Evolutionary conservation across 768 basidiomycete genomes (phyloP), one percentile per base, ranked within the genome.

Genomic region (Xanthoconium purpureum): DNA sequence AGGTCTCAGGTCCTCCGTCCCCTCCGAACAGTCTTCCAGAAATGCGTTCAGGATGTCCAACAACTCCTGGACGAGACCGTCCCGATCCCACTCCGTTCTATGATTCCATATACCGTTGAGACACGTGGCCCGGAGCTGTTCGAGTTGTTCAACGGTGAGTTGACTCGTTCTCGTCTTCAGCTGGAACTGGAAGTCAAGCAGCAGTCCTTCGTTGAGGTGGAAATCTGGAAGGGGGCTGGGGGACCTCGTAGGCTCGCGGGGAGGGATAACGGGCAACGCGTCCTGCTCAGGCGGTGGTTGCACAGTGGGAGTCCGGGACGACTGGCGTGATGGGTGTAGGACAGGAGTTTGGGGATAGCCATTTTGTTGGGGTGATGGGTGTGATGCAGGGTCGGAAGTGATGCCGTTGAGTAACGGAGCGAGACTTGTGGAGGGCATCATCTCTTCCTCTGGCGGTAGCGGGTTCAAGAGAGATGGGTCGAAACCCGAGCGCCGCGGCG

Each of bases 41-140:
- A 89, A 95, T 54, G 81, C 80, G 17, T 73, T 72, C 20, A 91
- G 78, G n/a, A 81, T 70, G 10, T 73, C 75, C 52, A 78, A 60
- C 50, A 94, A 70, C 60, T 89, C 84, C 30, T 68, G 67, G 3
- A 96, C 68, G 49, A 95, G 75, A 7, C 66, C 71, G 62, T 83
- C 80, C 45, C 95, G 79, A 66, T 97, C 82, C 97, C 97, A 99
- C 35, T 89, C 88, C 13, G 77, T 74, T 36, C 94, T 75, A 59
- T 83, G 84, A 30, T 83, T 77, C 95, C 95, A 99, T n/a, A 98
- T 79, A 48, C 77, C 77, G 40, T 85, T 84, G 28, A 94, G 81
- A 63, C 85, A 88, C 3, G 81, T 84, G 9, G 97, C 95, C 6
- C 97, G 84, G 7, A 99, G 78, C 71, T 98, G 94, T 68, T 98